These are phyloP conservation scores for Teunomyces tritomae DNA, from an alignment of 805 yeast species.

Conservation along the genomic window DNA sequence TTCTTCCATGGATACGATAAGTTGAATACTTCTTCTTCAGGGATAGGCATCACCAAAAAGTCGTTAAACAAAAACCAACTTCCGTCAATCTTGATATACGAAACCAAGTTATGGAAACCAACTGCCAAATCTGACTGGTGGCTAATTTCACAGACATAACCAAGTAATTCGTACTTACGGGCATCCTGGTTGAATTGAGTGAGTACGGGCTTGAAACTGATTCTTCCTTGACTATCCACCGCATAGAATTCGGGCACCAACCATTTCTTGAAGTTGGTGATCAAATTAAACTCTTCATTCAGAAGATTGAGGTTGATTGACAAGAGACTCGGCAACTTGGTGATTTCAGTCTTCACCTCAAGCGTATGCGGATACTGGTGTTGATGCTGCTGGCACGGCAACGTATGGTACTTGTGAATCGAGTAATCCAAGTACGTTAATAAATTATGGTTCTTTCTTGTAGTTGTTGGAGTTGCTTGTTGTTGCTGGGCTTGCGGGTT, in stretches of 20 bases:
- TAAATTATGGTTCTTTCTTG: slow-evolving; percentile 13
- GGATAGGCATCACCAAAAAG: slow-evolving; percentile 74
- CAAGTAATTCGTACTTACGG: slow-evolving; percentile 58
- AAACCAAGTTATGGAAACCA: slow-evolving; percentile 58
- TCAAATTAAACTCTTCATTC: slow-evolving; percentile 52
- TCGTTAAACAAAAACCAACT: slow-evolving; percentile 89
- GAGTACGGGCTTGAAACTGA: slow-evolving; percentile 33
- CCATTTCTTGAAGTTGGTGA: slow-evolving; percentile 55
- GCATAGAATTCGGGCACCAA: slow-evolving; percentile 57
- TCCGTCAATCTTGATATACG: slow-evolving; percentile 50
- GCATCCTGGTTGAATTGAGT: slow-evolving; percentile 29
- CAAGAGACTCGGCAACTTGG: slow-evolving; percentile 62
- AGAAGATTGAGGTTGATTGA: slow-evolving; percentile 57
- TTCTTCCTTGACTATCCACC: slow-evolving; percentile 31
- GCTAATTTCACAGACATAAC: slow-evolving; percentile 66
- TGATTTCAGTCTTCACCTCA: slow-evolving; percentile 50
- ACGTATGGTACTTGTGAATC: slow-evolving; percentile 49
- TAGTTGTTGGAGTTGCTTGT: slow-evolving; percentile 12
- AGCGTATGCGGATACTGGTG: slow-evolving; percentile 34
- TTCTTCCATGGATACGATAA: slow-evolving; percentile 76
- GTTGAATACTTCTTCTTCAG: slow-evolving; percentile 76
- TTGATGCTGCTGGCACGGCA: slow-evolving; percentile 50
- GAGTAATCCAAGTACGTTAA: slow-evolving; percentile 62
- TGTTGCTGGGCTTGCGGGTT: slow-evolving; percentile 13
- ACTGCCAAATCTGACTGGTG: slow-evolving; percentile 37